Base-by-base conservation (phyloP, 2,329 filamentous ascomycete genomes). In the Zymoseptoria pseudotritici region DNA sequence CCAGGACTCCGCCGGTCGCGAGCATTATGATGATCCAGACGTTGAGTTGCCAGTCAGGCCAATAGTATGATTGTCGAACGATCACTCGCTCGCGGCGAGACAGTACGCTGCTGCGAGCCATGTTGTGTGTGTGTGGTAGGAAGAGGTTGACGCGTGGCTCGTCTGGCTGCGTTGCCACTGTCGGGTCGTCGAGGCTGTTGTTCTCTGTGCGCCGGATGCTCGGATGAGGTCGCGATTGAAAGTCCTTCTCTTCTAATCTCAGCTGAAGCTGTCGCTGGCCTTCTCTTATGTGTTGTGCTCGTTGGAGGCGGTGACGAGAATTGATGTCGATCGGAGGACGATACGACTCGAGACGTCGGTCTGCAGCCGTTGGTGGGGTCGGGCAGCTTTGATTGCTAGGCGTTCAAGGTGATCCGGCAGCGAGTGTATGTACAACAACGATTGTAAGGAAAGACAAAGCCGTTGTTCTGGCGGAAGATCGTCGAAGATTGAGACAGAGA, bases 31-130 rank as follows among this genome's bases (percentile, higher is more conserved):
- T 80, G 57, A 83, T 81, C 84, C 84, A 87, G 67, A 85, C 73
- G 68, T 86, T 86, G 65, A 87, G 78, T 67, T 86, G 83, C 54
- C 82, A 76, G 71, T 86, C 83, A 2, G 84, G 84, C 84, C 84
- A 87, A 75, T 80, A 82, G 75, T 86, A 86, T 67, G 80, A 78
- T 65, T 79, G 73, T 29, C 77, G 75, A 46, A 79, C 76, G 53
- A 79, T 73, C 20, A 78, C 74, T 53, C 70, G 65, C 50, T 67
- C 63, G n/a, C 68, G 67, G 72, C 75, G 61, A 7, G 63, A 61
- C 57, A 63, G 63, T 24, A 66, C 62, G 60, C 61, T 65, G 62
- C 64, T 68, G 58, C 69, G 69, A 26, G 69, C 70, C 69, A 72
- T 71, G 11, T 53, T 53, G 36, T 53, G 52, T 26, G 20, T 53